Conservation (phyloP, 2,329 filamentous ascomycete genomes). For the Penicillium sp. region DNA sequence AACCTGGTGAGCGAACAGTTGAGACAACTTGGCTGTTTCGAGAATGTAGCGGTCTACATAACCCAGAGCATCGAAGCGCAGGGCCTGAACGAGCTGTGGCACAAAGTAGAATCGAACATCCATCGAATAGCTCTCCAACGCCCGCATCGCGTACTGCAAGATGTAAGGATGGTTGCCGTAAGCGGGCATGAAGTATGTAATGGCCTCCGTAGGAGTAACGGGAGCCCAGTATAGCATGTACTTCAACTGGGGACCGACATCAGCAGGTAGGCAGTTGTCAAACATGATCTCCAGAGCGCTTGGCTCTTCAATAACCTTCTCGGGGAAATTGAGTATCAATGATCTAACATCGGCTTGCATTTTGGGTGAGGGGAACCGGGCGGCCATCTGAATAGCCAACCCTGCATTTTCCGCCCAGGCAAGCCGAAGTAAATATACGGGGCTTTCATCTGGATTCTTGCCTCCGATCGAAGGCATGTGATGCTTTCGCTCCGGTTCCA, state of each 20-base stretch:
- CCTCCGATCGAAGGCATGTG: constrained; percentile 46
- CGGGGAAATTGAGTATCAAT: constrained; percentile 76
- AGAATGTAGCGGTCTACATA: constrained; percentile 97
- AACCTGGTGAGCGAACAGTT: constrained; percentile 96
- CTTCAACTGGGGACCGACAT: constrained; percentile 83
- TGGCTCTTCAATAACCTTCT: constrained; percentile 75
- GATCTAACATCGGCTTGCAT: constrained; percentile 74
- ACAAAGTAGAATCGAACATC: constrained; percentile 99
- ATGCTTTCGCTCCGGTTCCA: constrained; percentile 62
- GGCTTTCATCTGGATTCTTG: constrained; percentile 48
- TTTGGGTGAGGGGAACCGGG: constrained; percentile 72
- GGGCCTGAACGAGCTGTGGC: constrained; percentile 91
- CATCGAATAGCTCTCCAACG: constrained; percentile 89
- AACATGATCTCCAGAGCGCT: constrained; percentile 81
- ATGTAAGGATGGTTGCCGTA: constrained; percentile 91
- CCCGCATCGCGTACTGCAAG: constrained; percentile 94
- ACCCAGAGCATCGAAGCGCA: constrained; percentile 87
- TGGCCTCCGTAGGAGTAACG: constrained; percentile 87
- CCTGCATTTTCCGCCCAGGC: constrained; percentile 85
- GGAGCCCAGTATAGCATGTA: constrained; percentile 92
- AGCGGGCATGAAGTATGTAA: constrained; percentile 87
- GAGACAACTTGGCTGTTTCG: constrained; percentile 96
- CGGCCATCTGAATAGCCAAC: constrained; percentile 79
- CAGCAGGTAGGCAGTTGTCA: constrained; percentile 69
- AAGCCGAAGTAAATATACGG: constrained; percentile 67